Evolutionary conservation across 1,284 basidiomycete genomes (phyloP).

Genomic region (Trametes polyzona): DNA sequence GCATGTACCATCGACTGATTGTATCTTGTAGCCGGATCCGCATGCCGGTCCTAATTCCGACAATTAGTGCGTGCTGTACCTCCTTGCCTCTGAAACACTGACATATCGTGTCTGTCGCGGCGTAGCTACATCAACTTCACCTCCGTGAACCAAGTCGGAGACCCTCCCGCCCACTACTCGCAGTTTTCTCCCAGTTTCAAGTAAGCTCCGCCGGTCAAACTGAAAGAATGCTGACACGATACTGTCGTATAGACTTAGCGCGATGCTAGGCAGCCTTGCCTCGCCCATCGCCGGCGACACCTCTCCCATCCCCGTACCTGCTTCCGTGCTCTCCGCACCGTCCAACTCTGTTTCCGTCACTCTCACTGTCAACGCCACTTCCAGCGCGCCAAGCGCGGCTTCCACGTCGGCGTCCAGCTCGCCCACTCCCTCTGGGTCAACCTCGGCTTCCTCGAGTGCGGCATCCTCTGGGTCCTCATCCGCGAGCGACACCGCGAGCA

Average conservation of each 20-base stretch:
- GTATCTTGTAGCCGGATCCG: conserved; percentile 35
- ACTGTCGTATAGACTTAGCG: conserved; percentile 45
- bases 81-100: neutral
- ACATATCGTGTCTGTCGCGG: neutral
- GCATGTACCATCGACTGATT: neutral
- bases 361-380: conserved; percentile 3
- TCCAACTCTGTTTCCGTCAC: conserved; percentile 24
- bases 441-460: neutral
- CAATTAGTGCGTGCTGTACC: conserved; percentile 48
- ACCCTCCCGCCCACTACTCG: conserved; percentile 41
- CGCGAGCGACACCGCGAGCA: neutral
- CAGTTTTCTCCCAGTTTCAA: conserved; percentile 60
- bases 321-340: conserved; percentile 34
- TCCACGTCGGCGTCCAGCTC: neutral
- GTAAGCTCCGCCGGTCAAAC: neutral
- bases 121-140: conserved; percentile 64
- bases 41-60: conserved; percentile 57
- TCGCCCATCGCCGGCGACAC: conserved; percentile 52
- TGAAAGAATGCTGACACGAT: neutral
- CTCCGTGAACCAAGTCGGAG: conserved; percentile 42
- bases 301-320: conserved; percentile 49
- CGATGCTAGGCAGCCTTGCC: conserved; percentile 62
- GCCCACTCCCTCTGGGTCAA: neutral
- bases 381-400: conserved; percentile 1
- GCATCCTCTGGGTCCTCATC: neutral